Percentiles rank a stretch among this genome's conserved stretches.
These are phyloP conservation scores for Paxillus involutus DNA, from an alignment of 768 basidiomycete species.

Conservation along the genomic window DNA sequence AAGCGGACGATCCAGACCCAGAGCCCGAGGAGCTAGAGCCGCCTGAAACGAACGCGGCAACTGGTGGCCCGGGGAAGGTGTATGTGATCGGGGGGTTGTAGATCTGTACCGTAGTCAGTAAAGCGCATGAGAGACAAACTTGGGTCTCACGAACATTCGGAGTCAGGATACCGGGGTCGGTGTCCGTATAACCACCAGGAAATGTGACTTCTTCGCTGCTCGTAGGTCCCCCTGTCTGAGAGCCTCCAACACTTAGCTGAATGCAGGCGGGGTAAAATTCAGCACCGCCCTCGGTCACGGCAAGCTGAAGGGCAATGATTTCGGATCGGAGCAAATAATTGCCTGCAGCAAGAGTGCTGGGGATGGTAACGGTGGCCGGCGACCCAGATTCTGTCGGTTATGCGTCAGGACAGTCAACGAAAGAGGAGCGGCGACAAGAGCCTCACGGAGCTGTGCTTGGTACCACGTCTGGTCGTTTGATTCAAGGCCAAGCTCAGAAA, in stretches of 20 bases:
- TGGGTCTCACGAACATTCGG: conserved; percentile 34
- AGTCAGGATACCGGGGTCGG: conserved; percentile 65
- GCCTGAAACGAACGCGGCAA: conserved; percentile 40
- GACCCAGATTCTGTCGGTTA: conserved; percentile 35
- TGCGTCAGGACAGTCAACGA: not conserved
- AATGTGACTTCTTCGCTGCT: conserved; percentile 47
- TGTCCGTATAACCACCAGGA: conserved; percentile 71
- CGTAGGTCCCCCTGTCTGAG: conserved; percentile 21
- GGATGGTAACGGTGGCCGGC: conserved; percentile 41
- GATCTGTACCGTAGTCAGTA: conserved; percentile 14
- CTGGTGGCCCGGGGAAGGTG: conserved; percentile 50
- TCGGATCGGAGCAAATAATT: conserved; percentile 78
- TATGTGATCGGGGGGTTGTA: conserved; percentile 35
- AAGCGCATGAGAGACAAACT: not conserved
- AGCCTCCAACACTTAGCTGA: conserved; percentile 27
- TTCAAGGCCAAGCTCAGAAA: conserved; percentile 50
- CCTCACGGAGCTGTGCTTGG: conserved; percentile 48
- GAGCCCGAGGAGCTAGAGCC: conserved; percentile 7
- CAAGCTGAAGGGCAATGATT: conserved; percentile 74
- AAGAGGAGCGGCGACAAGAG: not conserved
- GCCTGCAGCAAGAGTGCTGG: conserved; percentile 55
- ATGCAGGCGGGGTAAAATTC: conserved; percentile 31
- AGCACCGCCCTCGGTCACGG: conserved; percentile 50
- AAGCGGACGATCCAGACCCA: conserved; percentile 4
- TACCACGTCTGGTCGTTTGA: conserved; percentile 41